These are phyloP conservation scores for Amanita subjunquillea DNA, from an alignment of 768 basidiomycete genomes.

Conservation along the genomic window DNA sequence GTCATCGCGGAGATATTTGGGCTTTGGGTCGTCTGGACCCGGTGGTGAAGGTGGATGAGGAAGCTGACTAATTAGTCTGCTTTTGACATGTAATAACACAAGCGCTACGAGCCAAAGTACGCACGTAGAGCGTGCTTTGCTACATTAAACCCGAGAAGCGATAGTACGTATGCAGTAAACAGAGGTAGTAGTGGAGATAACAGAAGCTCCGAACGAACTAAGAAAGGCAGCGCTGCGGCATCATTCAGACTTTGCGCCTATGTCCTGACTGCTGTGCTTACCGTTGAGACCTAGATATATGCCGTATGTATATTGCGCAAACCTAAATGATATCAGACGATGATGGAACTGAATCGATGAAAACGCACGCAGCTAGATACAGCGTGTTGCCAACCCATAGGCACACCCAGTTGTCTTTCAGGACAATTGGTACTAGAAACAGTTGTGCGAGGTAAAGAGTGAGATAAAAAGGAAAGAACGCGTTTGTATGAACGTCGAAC, in stretches of 20 bases:
- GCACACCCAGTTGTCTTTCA: slow-evolving; percentile 88
- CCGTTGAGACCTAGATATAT: slow-evolving; percentile 81
- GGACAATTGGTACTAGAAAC: slow-evolving; percentile 73
- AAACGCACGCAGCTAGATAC: slow-evolving; percentile 72
- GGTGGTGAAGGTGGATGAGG: slow-evolving; percentile 8
- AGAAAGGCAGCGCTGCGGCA: slow-evolving; percentile 80
- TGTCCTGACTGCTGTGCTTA: slow-evolving; percentile 18
- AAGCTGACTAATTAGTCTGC: slow-evolving; percentile 2
- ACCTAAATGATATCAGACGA: slow-evolving; percentile 29
- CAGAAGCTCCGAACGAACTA: slow-evolving; percentile 81
- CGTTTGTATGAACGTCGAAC: slow-evolving; percentile 94
- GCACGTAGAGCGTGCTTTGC: slow-evolving; percentile 68
- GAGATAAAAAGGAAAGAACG: slow-evolving; percentile 91
- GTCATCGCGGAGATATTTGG: slow-evolving; percentile 21
- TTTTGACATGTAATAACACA: background rate
- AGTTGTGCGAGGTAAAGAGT: slow-evolving; percentile 86
- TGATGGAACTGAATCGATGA: background rate
- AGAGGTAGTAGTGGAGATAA: slow-evolving; percentile 86
- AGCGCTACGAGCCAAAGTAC: slow-evolving; percentile 54
- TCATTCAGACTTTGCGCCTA: slow-evolving; percentile 4
- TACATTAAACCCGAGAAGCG: slow-evolving; percentile 86
- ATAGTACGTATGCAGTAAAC: slow-evolving; percentile 77
- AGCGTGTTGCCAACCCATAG: slow-evolving; percentile 88
- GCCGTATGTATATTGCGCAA: slow-evolving; percentile 87
- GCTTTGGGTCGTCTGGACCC: background rate